A percentile compares a stretch with the other conserved stretches of the same genome.
These are phyloP conservation scores for Solanum aculeatissimum DNA, from an alignment of 305 asterid species.

Conservation along the genomic window DNA sequence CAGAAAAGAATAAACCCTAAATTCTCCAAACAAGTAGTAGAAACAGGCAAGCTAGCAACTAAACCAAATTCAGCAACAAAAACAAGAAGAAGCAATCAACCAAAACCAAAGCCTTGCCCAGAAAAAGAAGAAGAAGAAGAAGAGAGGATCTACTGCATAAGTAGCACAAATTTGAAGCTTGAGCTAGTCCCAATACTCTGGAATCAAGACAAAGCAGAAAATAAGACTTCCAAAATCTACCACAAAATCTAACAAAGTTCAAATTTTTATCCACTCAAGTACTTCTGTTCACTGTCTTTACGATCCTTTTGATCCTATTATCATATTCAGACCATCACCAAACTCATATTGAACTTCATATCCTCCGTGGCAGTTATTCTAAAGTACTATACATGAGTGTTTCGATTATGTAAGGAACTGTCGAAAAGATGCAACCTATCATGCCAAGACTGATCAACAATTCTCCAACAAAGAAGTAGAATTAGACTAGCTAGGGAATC, in stretches of 20 bases:
- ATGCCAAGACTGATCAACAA: not conserved
- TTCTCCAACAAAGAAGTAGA: not conserved
- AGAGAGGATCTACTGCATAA: not conserved
- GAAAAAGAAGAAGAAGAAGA: not conserved
- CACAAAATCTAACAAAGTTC: not conserved
- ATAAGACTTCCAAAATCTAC: not conserved
- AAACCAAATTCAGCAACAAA: no score
- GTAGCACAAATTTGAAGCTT: not conserved
- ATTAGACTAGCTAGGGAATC: not conserved
- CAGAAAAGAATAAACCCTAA: not conserved
- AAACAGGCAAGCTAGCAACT: no score
- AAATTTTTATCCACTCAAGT: slow-evolving; percentile 54
- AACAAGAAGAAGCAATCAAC: not conserved
- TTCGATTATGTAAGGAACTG: not conserved
- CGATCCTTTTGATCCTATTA: slow-evolving; percentile 5
- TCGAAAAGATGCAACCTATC: not conserved
- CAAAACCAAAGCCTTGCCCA: not conserved
- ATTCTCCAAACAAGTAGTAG: no score
- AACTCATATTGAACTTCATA: slow-evolving; percentile 39
- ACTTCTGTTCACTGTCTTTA: slow-evolving; percentile 27
- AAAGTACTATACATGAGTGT: slow-evolving; percentile 1
- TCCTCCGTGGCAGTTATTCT: slow-evolving; percentile 65
- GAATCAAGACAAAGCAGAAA: not conserved
- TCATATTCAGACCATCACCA: slow-evolving; percentile 1
- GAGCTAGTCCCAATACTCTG: not conserved